A percentile compares a stretch with the other conserved stretches of the same genome.
Evolutionary conservation across 495 filamentous ascomycete genomes (phyloP).

Genomic region (Neurospora discreta): DNA sequence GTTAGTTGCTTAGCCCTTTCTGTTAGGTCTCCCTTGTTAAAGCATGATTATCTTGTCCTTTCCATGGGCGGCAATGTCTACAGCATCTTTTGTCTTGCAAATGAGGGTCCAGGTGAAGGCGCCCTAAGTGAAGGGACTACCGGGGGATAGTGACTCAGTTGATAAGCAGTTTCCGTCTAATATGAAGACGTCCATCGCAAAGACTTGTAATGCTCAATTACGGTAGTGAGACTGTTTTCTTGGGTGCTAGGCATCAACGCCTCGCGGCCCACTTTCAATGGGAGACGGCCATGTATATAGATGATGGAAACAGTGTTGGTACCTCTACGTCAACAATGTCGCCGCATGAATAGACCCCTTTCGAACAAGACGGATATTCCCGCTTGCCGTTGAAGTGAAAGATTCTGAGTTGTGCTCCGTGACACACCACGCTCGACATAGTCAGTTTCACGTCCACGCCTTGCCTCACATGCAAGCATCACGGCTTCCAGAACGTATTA

Average conservation of each 20-base stretch:
- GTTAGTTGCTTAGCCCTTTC: too few relatives aligned
- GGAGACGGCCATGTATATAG: neutral
- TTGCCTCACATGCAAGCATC: neutral
- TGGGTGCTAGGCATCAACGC: neutral
- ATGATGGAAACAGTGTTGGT: too few relatives aligned
- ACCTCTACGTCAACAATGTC: too few relatives aligned
- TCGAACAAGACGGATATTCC: neutral
- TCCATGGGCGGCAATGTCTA: too few relatives aligned
- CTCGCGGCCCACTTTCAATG: neutral
- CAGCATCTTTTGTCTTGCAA: too few relatives aligned
- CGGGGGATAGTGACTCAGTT: neutral
- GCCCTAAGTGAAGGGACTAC: neutral
- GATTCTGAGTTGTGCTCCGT: neutral
- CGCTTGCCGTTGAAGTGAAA: neutral
- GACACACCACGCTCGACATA: neutral
- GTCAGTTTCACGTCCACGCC: neutral
- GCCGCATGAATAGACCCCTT: too few relatives aligned
- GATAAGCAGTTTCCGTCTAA: neutral
- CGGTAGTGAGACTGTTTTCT: neutral
- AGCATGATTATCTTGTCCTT: neutral
- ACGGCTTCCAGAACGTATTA: neutral
- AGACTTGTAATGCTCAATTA: neutral
- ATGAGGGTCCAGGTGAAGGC: neutral
- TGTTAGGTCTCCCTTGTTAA: neutral
- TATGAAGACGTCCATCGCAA: neutral